These are phyloP conservation scores for Nidularia sp. DNA, from an alignment of 768 basidiomycete genomes.

Conservation along the genomic window DNA sequence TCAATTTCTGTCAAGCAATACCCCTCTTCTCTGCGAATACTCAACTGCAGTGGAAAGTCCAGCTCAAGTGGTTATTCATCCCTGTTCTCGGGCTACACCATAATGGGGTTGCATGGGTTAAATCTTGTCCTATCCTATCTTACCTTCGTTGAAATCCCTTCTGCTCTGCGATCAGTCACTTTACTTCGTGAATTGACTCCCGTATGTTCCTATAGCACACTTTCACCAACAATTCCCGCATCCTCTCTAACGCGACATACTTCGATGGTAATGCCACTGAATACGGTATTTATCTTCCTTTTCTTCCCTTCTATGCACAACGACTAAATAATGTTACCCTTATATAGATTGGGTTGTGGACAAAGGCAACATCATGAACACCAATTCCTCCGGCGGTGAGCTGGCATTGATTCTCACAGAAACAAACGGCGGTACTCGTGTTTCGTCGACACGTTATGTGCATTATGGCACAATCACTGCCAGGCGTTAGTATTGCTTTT, in stretches of 20 bases:
- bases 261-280: conserved; percentile 73
- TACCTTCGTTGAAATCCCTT: background rate
- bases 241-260: conserved; percentile 59
- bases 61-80: too few species aligned
- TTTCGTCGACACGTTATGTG: conserved; percentile 78
- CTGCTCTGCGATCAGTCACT: background rate
- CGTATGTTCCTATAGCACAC: conserved; percentile 37
- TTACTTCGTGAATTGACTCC: conserved; percentile 1
- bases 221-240: conserved; percentile 61
- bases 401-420: conserved; percentile 67
- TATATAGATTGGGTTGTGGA: conserved; percentile 66
- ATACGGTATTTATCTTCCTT: conserved; percentile 41
- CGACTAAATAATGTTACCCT: background rate
- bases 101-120: too few species aligned
- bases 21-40: too few species aligned
- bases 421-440: conserved; percentile 67
- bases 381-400: conserved; percentile 58
- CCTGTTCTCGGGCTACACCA: too few species aligned
- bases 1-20: too few species aligned
- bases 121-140: too few species aligned
- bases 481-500: conserved; percentile 32
- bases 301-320: background rate
- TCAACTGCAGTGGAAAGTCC: too few species aligned
- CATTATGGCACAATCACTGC: conserved; percentile 79
- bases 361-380: conserved; percentile 62